A percentile compares a stretch with the other conserved stretches of the same genome.
phyloP scores from a whole-genome alignment of 2,329 filamentous ascomycete genomes.

The Daldinia sp. region DNA sequence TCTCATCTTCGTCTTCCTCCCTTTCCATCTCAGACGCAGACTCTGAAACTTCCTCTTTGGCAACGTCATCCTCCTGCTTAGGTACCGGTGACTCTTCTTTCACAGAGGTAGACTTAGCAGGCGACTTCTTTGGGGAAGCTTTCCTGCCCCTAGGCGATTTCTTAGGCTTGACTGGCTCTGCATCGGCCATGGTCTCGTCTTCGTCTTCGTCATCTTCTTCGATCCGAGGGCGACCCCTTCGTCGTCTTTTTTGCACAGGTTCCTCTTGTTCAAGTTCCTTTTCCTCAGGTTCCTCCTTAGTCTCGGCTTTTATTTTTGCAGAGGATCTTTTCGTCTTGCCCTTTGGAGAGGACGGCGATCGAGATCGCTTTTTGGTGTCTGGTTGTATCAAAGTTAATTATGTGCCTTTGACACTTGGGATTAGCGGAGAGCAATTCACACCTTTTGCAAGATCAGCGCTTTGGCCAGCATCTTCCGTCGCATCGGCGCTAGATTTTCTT shows the following conservation, averaged over 20 bases:
- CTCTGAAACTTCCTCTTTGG: constrained; percentile 56
- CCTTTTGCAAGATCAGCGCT: constrained; percentile 57
- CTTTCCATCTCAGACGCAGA: constrained; percentile 64
- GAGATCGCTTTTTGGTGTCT: constrained; percentile 63
- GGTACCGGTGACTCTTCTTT: constrained; percentile 42
- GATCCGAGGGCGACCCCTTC: constrained; percentile 61
- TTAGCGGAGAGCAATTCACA: constrained; percentile 42
- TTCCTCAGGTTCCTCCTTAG: constrained; percentile 51
- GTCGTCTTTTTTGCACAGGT: constrained; percentile 69
- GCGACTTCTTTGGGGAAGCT: constrained; percentile 49
- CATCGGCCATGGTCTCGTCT: constrained; percentile 55
- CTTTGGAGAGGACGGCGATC: constrained; percentile 48
- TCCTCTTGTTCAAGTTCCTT: constrained; percentile 63
- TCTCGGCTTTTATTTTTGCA: constrained; percentile 46
- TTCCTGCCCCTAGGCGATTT: constrained; percentile 51
- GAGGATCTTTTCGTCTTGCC: constrained; percentile 40
- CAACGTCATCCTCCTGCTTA: constrained; percentile 54
- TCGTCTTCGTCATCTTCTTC: constrained; percentile 67
- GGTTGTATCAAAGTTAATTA: constrained; percentile 21
- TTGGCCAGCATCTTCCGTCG: constrained; percentile 57
- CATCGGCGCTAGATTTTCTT: constrained; percentile 45
- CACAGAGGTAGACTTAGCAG: constrained; percentile 37
- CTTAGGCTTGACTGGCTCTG: constrained; percentile 47
- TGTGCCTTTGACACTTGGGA: not conserved
- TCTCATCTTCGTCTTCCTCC: constrained; percentile 68